These are phyloP conservation scores for Isatis tinctoria DNA, from an alignment of 345 rosid species.

Conservation along the genomic window DNA sequence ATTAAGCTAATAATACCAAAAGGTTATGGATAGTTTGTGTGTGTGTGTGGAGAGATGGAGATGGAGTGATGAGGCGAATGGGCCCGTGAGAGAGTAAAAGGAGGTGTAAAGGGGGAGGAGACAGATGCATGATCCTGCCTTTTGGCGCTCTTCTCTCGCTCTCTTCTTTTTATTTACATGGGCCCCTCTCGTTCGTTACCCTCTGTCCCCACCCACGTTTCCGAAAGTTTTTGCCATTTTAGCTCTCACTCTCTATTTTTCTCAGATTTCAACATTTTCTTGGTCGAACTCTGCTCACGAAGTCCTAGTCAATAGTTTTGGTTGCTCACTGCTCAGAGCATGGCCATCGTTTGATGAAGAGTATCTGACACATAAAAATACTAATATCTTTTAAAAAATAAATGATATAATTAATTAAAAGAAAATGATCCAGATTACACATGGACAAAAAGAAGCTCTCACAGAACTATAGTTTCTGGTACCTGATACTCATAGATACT, in stretches of 20 bases:
- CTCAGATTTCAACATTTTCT: no score
- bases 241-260: no score
- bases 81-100: slow-evolving; percentile 26
- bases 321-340: no score
- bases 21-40: neutral
- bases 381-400: no score
- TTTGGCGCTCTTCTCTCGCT: neutral
- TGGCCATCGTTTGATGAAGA: no score
- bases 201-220: neutral
- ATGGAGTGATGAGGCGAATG: neutral
- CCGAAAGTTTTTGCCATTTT: neutral
- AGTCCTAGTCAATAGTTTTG: neutral
- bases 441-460: no score
- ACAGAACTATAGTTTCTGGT: no score
- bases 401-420: no score
- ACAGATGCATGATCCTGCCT: slow-evolving; percentile 25
- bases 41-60: neutral
- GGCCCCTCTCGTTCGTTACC: slow-evolving; percentile 23
- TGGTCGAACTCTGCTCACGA: neutral
- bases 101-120: slow-evolving; percentile 27
- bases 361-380: no score
- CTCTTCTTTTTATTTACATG: neutral
- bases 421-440: no score
- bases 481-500: no score
- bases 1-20: neutral